phyloP scores from a whole-genome alignment of 1,284 basidiomycete genomes.

The Microbotryomycetes sp. region DNA sequence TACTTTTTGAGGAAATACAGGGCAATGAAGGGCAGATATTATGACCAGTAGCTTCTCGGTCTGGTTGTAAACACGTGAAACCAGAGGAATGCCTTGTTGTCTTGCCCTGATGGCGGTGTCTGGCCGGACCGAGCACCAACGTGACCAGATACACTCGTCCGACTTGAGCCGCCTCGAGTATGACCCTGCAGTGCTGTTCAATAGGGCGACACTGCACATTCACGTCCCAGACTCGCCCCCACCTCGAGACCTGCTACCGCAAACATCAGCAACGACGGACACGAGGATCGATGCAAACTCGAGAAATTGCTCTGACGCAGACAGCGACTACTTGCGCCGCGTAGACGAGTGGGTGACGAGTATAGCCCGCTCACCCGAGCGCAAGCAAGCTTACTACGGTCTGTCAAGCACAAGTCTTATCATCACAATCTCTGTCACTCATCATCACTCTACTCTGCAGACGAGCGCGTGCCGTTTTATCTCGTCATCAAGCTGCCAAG shows the following conservation, averaged over 20 bases:
- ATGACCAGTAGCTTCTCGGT: conserved; percentile 7
- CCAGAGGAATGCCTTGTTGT: no score
- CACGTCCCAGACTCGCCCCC: background rate
- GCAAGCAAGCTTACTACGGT: background rate
- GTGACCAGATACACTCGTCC: background rate
- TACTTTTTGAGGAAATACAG: conserved; percentile 29
- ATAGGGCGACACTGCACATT: background rate
- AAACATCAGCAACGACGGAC: background rate
- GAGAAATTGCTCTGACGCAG: background rate
- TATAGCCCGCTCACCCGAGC: background rate
- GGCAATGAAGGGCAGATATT: conserved; percentile 25
- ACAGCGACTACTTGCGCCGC: background rate
- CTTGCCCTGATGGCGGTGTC: no score
- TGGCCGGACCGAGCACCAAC: background rate
- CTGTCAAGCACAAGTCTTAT: background rate
- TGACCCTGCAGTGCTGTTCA: background rate
- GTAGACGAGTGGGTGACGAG: conserved; percentile 1
- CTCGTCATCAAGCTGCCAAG: conserved; percentile 9
- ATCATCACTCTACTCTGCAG: background rate
- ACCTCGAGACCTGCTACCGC: background rate
- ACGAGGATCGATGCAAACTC: background rate
- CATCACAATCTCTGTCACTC: background rate
- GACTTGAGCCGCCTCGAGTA: background rate
- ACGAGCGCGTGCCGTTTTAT: conserved; percentile 11
- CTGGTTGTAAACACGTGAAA: no score